Evolutionary conservation across 371 early-diverging fungal species (phyloP), one percentile per base, ranked within the genome.

Genomic region (Synchytrium microbalum): DNA sequence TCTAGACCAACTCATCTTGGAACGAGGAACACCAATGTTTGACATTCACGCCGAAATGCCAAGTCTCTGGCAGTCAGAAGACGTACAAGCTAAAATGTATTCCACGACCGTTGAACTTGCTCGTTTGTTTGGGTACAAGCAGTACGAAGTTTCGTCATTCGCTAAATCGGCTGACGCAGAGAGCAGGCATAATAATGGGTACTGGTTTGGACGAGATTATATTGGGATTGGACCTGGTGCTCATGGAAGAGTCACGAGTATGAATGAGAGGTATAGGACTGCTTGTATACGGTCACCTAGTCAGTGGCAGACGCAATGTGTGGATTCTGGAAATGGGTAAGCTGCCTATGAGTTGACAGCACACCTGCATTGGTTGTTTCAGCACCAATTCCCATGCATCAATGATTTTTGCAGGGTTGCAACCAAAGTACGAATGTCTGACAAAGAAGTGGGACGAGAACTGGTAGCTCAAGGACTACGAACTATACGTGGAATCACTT

Each of bases 91-190:
- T 25, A 28, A 61, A 62, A 61, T 56, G 27, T 0, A 29, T 24
- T 60, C 58, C 19, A 29, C 1, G 38, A 60, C 58, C 16, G 27
- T 52, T 13, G 54, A 77, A 65, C 64, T 76, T 23, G 77, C 83
- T 10, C 54, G 60, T 0, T 60, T 66, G 2, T 69, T 70, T 56
- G 89, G 88, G 0, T 87, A 86, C 68, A 38, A 74, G 1, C 92
- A 92, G 61, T 93, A 93, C 67, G 94, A 93, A 66, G 92, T 93
- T 0, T 91, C 92, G 5, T 91, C 82, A 46, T 93, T 88, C 69
- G 84, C 84, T 16, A 53, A 32, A 33, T 32, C 65, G 64, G 62
- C 64, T n/a, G 24, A 25, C 2, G 29, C 13, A 0, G 27, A 30
- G 19, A 59, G 57, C 61, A 63, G 66, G 31, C 94, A 93, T 68